Evolutionary conservation across 2,329 filamentous ascomycete species (phyloP), one percentile per base, ranked within the genome.

Genomic region (Aciculosporium take): DNA sequence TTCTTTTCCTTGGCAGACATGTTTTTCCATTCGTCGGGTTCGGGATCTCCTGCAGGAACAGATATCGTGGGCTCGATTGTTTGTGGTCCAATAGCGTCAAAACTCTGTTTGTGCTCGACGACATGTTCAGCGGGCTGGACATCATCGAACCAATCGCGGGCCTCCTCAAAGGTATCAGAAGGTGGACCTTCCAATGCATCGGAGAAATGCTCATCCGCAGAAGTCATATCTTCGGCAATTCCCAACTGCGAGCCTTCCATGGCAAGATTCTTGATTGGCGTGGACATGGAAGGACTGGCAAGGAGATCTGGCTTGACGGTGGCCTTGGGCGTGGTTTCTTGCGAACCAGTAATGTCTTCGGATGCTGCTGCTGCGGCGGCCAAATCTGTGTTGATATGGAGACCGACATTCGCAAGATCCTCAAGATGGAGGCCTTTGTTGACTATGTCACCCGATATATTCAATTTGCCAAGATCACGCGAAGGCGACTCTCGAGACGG

Each of bases 291-390:
- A 13, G 54, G 49, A 9, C 45, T 50, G 40, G 51, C 46, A 34
- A 48, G 37, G 36, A 61, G 47, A 32, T 54, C 52, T 8, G 56
- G 58, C 42, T 46, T 54, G n/a, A 48, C 43, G 15, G 66, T 68
- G 4, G 79, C 79, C 46, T 76, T 83, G 1, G 83, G 82, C 1
- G 82, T 87, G 1, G 72, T 70, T 52, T 84, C 74, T 48, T 77
- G 66, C 5, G 79, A 84, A 34, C 68, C 79, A 7, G 77, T 61
- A 23, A 71, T 54, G 38, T 78, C 72, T 7, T 62, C 52, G 8
- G 56, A 52, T 4, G 60, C 55, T 2, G 53, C 55, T 2, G 53
- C 48, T 17, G 57, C 41, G 13, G 58, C 49, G 9, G 53, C 45
- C 20, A 56, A 18, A 18, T 53, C 52, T 10, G 67, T 71, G 39